These are phyloP conservation scores for Astrephomene gubernaculifera DNA, from an alignment of 139 green algal genomes.

Conservation along the genomic window DNA sequence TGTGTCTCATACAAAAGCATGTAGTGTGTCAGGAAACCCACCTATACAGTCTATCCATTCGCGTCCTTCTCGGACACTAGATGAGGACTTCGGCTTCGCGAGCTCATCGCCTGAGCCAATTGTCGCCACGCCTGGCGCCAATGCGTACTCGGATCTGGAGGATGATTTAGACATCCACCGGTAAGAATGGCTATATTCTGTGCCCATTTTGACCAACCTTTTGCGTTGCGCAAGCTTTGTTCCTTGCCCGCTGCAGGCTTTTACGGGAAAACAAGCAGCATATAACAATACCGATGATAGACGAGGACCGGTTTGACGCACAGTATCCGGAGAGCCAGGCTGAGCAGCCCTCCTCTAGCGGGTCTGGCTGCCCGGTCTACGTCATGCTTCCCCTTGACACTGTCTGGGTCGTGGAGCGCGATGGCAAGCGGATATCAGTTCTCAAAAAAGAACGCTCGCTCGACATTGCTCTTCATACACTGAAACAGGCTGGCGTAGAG, in stretches of 20 bases:
- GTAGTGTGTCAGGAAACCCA: slow-evolving; percentile 16
- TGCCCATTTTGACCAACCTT: neutral
- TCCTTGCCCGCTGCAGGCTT: slow-evolving; percentile 44
- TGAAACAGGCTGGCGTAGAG: slow-evolving; percentile 90
- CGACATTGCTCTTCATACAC: slow-evolving; percentile 83
- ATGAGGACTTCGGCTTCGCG: slow-evolving; percentile 40
- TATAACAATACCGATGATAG: slow-evolving; percentile 50
- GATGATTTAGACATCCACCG: slow-evolving; percentile 56
- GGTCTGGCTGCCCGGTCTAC: slow-evolving; percentile 87
- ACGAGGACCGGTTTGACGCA: slow-evolving; percentile 55
- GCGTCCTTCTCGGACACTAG: neutral
- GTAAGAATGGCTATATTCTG: neutral
- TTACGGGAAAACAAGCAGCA: slow-evolving; percentile 53
- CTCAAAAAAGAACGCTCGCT: slow-evolving; percentile 89
- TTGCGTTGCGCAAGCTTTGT: neutral
- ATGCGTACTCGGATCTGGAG: slow-evolving; percentile 39
- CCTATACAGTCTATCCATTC: neutral
- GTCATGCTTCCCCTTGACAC: slow-evolving; percentile 99
- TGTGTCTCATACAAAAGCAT: too few relatives aligned
- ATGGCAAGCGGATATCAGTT: slow-evolving; percentile 73
- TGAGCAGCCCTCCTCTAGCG: slow-evolving; percentile 21
- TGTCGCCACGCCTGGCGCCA: slow-evolving; percentile 31
- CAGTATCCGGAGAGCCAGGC: slow-evolving; percentile 46
- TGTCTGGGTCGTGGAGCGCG: slow-evolving; percentile 93
- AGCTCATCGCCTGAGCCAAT: slow-evolving; percentile 42